Evolutionary conservation across 2,329 filamentous ascomycete genomes (phyloP), one percentile per base, ranked within the genome.

Genomic region (Lasiodiplodia gonubiensis): DNA sequence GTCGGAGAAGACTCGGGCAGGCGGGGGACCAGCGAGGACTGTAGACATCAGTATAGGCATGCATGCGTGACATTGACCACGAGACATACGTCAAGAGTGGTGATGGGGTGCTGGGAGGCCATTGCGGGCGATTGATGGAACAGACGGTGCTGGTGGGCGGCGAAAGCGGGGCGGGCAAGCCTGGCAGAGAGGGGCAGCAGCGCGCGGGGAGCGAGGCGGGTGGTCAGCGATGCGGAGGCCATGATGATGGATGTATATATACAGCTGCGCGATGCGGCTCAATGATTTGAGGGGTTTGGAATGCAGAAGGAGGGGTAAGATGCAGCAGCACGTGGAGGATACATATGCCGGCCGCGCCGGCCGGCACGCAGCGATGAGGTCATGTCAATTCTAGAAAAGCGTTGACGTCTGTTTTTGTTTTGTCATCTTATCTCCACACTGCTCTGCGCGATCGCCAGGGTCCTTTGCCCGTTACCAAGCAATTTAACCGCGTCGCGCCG

Each of bases 1-100:
- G 88, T 87, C 70, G 86, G 84, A 12, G 91, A 90, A 71, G 91
- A 89, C 25, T 84, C 78, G 3, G 93, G 92, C 51, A 97, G 89
- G 71, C 88, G 86, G 70, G 88, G 86, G 68, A 86, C 84, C 70
- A 93, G 86, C 37, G 89, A 87, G 68, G 86, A 83, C 90, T 92
- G 46, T 16, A 10, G 10, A 14, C 6, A 25, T 75, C 21, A 77
- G 72, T 48, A 8, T 14, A 48, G 10, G 27, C 39, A 21, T 39
- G 8, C 39, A 21, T 33, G 8, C 23, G 30, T 12, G 14, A 5
- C n/a, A 16, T 48, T 2, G 37, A 3, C 7, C 1, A 27, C 23
- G 23, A 10, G 2, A 59, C 70, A 35, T 71, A 79, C 78, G 69
- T 79, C 76, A 16, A 80, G 69, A 25, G 77, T 80, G n/a, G 74